These are phyloP conservation scores for Cucumis cinereus DNA, from an alignment of 306 rosid species.

Conservation along the genomic window DNA sequence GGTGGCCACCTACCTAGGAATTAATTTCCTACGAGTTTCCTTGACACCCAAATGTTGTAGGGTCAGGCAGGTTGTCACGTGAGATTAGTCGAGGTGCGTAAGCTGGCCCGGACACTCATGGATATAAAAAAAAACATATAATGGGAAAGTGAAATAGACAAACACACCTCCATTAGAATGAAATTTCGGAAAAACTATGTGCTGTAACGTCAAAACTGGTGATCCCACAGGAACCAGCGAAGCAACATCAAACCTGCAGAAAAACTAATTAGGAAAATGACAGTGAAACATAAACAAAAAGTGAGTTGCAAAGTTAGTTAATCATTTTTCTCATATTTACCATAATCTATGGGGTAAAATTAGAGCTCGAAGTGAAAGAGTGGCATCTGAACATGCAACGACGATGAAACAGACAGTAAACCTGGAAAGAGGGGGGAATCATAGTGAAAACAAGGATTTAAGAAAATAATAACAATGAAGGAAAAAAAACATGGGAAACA, in stretches of 20 bases:
- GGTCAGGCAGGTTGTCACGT: too few relatives aligned
- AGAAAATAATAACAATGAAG: slow-evolving; percentile 9
- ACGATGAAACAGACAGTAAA: slow-evolving; percentile 74
- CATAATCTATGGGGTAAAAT: slow-evolving; percentile 81
- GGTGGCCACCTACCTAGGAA: too few relatives aligned
- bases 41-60: too few relatives aligned
- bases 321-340: slow-evolving; percentile 23
- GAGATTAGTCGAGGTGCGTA: too few relatives aligned
- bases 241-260: slow-evolving; percentile 78
- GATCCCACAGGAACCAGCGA: slow-evolving; percentile 54
- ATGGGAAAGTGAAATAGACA: slow-evolving; percentile 12
- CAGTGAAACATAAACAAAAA: neutral
- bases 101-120: too few relatives aligned
- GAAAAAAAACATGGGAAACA: slow-evolving; percentile 10
- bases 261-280: neutral
- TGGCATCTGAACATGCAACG: slow-evolving; percentile 89
- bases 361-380: slow-evolving; percentile 64
- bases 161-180: slow-evolving; percentile 32
- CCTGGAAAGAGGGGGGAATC: slow-evolving; percentile 30
- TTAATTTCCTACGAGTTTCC: too few relatives aligned
- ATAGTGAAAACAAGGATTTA: slow-evolving; percentile 4
- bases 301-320: neutral
- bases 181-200: slow-evolving; percentile 41
- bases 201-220: slow-evolving; percentile 82
- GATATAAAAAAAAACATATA: too few relatives aligned